Evolutionary conservation across 331 rosid species (phyloP).

Genomic region (Malus hybrid): DNA sequence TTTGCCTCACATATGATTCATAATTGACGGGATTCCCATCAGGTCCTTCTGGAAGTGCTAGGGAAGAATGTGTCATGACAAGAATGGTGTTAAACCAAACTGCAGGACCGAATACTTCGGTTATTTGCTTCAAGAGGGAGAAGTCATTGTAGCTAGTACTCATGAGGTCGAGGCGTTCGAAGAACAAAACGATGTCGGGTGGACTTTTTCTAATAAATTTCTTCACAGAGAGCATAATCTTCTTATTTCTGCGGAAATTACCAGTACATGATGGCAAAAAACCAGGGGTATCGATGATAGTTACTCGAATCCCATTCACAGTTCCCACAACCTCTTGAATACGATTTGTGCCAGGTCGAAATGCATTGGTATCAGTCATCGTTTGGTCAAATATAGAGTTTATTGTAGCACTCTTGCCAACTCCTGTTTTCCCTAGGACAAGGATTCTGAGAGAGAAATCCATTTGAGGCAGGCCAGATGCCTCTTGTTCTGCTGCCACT

Average conservation of each 20-base stretch:
- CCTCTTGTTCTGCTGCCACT: slow-evolving; percentile 58
- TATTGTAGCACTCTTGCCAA: slow-evolving; percentile 98
- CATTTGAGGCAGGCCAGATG: slow-evolving; percentile 41
- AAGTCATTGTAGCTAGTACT: slow-evolving; percentile 36
- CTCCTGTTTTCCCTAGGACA: slow-evolving; percentile 90
- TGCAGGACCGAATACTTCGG: slow-evolving; percentile 77
- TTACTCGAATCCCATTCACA: slow-evolving; percentile 59
- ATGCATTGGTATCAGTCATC: slow-evolving; percentile 71
- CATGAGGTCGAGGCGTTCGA: slow-evolving; percentile 79
- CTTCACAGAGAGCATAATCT: slow-evolving; percentile 65
- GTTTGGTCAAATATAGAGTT: slow-evolving; percentile 78
- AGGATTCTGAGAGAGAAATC: slow-evolving; percentile 81
- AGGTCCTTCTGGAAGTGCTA: slow-evolving; percentile 73
- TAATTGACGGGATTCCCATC: slow-evolving; percentile 56
- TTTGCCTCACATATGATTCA: slow-evolving; percentile 54
- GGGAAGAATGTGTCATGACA: slow-evolving; percentile 89
- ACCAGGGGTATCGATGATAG: slow-evolving; percentile 91
- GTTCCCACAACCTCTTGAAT: slow-evolving; percentile 76
- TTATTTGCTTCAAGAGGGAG: slow-evolving; percentile 61
- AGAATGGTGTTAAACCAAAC: slow-evolving; percentile 92
- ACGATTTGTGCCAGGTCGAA: slow-evolving; percentile 77
- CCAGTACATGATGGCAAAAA: slow-evolving; percentile 50
- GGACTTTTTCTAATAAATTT: slow-evolving; percentile 74
- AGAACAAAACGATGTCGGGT: slow-evolving; percentile 85
- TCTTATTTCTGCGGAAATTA: slow-evolving; percentile 71